phyloP scores from a whole-genome alignment of 345 rosid species.

The Brassica incana region DNA sequence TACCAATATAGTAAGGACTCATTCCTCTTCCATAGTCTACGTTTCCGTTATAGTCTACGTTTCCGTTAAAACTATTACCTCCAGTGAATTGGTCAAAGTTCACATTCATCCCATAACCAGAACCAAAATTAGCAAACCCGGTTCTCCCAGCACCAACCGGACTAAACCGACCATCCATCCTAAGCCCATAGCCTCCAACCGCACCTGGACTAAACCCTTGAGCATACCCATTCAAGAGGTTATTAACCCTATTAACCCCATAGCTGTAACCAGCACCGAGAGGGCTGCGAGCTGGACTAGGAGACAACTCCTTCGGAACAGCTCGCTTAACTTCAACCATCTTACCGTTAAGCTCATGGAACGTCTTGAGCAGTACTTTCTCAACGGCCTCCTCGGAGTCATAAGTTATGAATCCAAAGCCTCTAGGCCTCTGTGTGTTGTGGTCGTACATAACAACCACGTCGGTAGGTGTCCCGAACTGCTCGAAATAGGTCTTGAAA shows the following conservation, averaged over 20 bases:
- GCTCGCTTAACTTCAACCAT: constrained; percentile 99
- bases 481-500: constrained; percentile 81
- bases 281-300: constrained; percentile 77
- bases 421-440: constrained; percentile 98
- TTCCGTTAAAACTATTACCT: constrained; percentile 54
- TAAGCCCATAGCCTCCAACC: constrained; percentile 50
- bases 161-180: constrained; percentile 81
- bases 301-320: constrained; percentile 90
- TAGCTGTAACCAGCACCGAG: constrained; percentile 65
- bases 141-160: constrained; percentile 65
- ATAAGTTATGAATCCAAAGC: constrained; percentile 95
- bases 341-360: constrained; percentile 96
- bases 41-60: constrained; percentile 59
- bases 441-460: constrained; percentile 99
- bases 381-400: constrained; percentile 95
- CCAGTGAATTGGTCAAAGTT: constrained; percentile 73
- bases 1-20: constrained; percentile 66
- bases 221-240: constrained; percentile 67
- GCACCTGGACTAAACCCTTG: constrained; percentile 63
- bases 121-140: constrained; percentile 42
- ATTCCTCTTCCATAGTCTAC: constrained; percentile 69
- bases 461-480: constrained; percentile 83
- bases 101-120: constrained; percentile 55
- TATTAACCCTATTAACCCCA: constrained; percentile 64
- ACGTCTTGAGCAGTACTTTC: constrained; percentile 75